phyloP scores from a whole-genome alignment of 148 eudicot genomes.

The Pharnaceum exiguum region DNA sequence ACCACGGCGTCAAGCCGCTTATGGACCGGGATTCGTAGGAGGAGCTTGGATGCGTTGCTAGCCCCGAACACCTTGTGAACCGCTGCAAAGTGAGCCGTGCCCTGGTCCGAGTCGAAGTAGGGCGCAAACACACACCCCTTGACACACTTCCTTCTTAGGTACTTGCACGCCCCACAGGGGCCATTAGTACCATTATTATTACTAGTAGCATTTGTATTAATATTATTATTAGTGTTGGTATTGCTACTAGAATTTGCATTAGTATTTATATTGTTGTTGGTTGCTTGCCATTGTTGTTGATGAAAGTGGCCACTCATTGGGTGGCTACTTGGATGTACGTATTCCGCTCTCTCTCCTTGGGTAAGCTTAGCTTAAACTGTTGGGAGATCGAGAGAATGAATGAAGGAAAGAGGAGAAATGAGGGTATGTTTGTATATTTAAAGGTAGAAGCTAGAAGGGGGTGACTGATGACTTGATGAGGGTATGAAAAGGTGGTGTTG shows the following conservation, averaged over 20 bases:
- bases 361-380: neutral
- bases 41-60: constrained; percentile 67
- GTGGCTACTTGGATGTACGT: constrained; percentile 21
- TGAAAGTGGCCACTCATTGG: constrained; percentile 1
- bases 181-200: constrained; percentile 30
- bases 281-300: constrained; percentile 11
- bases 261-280: neutral
- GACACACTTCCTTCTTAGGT: constrained; percentile 63
- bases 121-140: constrained; percentile 68
- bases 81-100: constrained; percentile 68
- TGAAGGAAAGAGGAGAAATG: constrained; percentile 10
- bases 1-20: constrained; percentile 68
- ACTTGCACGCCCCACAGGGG: constrained; percentile 86
- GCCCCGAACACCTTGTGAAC: constrained; percentile 77
- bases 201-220: neutral
- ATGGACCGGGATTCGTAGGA: constrained; percentile 49
- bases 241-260: neutral
- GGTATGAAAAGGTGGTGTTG: neutral
- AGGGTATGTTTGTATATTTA: constrained; percentile 16
- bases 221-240: neutral
- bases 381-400: constrained; percentile 4
- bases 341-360: neutral
- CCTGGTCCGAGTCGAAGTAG: constrained; percentile 69
- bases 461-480: no score
- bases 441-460: constrained; percentile 12